Evolutionary conservation across 139 green algal genomes (phyloP), one percentile per base, ranked within the genome.

Genomic region (Picochlorum sp.): DNA sequence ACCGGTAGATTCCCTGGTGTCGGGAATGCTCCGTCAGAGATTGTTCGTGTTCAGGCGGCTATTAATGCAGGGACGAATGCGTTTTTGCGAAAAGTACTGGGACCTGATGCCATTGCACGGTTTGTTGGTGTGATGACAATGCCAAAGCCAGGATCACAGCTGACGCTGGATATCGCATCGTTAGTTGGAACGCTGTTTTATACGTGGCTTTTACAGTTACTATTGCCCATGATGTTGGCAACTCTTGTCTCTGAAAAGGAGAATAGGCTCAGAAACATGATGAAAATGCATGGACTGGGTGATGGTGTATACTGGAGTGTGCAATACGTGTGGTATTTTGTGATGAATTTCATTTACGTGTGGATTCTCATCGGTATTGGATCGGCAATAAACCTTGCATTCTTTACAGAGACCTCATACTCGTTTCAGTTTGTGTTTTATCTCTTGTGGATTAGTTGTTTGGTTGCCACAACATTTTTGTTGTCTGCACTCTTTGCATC

Each of bases 241-340:
- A 61, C 62, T 2, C 63, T 83, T 63, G 76, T 84, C 26, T 67
- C 72, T 34, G 84, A 90, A 57, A 91, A 91, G 73, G 71, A 90
- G 75, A 23, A 24, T 63, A 81, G 67, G 37, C 72, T 97, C 68
- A 77, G 89, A 54, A 94, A 86, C 56, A 97, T 96, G 83, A 97
- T 97, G 91, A 91, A 91, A 72, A 96, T 97, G 90, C 91, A 97
- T 49, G 88, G 86, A 14, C 80, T 95, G 50, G 76, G 80, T 1
- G 84, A 92, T 59, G 63, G 18, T 3, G 72, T 68, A 3, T 84
- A 84, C 63, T 84, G 74, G 70, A 49, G 15, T 30, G 58, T 72
- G 21, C 75, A 90, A 45, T 97, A 92, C 75, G 18, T 72, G 31
- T 92, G 86, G 82, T 94, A 82, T 74, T 62, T 88, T 18, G 9